Base-by-base conservation (phyloP, 2,329 filamentous ascomycete species). In the Coccinonectria pachysandricola region DNA sequence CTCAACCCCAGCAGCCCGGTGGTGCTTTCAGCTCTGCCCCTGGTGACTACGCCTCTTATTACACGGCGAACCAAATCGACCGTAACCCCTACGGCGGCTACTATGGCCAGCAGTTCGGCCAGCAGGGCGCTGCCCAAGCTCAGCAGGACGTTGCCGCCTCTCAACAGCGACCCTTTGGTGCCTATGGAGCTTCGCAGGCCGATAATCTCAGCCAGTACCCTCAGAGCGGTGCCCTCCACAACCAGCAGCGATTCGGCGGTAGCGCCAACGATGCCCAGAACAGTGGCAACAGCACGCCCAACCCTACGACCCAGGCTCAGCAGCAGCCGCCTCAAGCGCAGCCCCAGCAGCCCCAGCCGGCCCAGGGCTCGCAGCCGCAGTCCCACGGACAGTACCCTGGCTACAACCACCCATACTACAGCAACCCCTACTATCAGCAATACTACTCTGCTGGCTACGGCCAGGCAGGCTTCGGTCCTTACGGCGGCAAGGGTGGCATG, bases 221-320 rank as follows among this genome's bases (percentile, higher is more conserved):
- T 19, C 83, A 87, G 52, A 82, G 75, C 52, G 79, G 78, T 42
- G 43, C 48, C 15, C 45, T 56, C 21, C 57, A 60, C 36, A 76
- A 59, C 52, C 68, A 67, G 38, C 68, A 72, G 4, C 69, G 75
- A 27, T 78, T 76, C 22, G 66, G 67, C 15, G 62, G 60, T 39
- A 62, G 61, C 23, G 57, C 64, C 15, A 59, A 67, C 34, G 85
- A 93, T 29, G 70, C 72, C 35, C 82, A 86, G 47, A 85, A 79
- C 61, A 94, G 85, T 52, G 88, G 86, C 22, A 80, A 91, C 54
- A 88, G 80, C 46, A 95, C 87, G 3, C 87, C 88, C 18, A 91
- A 92, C 60, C 86, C 87, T 15, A 68, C 78, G 20, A 59, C 60
- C 8, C 69, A 71, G 48, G 60, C 58, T 23, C 69, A 71, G 43